Percentiles rank a stretch among this genome's conserved stretches.
These are phyloP conservation scores for Taiwanofungus camphoratus DNA, from an alignment of 1,284 basidiomycete species.

Conservation along the genomic window DNA sequence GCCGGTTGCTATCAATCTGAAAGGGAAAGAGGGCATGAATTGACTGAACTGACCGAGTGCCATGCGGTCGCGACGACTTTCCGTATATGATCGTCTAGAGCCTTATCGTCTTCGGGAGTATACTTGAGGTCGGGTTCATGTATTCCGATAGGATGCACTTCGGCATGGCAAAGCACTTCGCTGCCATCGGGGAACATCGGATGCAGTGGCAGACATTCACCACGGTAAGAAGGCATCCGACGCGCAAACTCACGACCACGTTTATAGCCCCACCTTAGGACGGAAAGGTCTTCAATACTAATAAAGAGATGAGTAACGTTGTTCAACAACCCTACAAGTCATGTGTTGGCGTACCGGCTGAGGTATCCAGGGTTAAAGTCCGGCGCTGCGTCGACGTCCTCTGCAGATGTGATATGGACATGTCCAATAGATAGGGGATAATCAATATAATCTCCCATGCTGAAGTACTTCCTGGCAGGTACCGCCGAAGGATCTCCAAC, in stretches of 20 bases:
- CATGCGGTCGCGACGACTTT: constrained; percentile 19
- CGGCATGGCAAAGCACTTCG: constrained; percentile 7
- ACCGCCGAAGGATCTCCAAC: constrained; percentile 22
- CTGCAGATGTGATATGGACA: constrained; percentile 37
- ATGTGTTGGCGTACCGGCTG: constrained; percentile 1
- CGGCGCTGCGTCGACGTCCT: constrained; percentile 29
- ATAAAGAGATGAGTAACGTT: too few relatives aligned
- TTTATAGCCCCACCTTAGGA: constrained; percentile 35
- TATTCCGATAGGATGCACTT: constrained; percentile 12
- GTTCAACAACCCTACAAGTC: too few relatives aligned
- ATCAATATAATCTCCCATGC: constrained; percentile 27
- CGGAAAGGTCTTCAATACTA: constrained; percentile 32
- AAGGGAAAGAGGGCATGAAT: too few relatives aligned
- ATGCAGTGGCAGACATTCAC: constrained; percentile 25
- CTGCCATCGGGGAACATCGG: constrained; percentile 26
- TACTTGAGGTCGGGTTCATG: constrained; percentile 43
- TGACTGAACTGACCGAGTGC: constrained; percentile 22
- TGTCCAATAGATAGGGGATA: constrained; percentile 27
- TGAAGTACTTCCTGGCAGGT: constrained; percentile 29
- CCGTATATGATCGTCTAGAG: constrained; percentile 56
- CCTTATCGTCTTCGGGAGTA: constrained; percentile 54
- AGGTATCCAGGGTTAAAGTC: constrained; percentile 33
- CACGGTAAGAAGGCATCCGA: constrained; percentile 31
- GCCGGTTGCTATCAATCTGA: background rate
- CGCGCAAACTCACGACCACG: constrained; percentile 29